phyloP scores from a whole-genome alignment of 73 alveolate genomes.

The Paramecium sonneborni region DNA sequence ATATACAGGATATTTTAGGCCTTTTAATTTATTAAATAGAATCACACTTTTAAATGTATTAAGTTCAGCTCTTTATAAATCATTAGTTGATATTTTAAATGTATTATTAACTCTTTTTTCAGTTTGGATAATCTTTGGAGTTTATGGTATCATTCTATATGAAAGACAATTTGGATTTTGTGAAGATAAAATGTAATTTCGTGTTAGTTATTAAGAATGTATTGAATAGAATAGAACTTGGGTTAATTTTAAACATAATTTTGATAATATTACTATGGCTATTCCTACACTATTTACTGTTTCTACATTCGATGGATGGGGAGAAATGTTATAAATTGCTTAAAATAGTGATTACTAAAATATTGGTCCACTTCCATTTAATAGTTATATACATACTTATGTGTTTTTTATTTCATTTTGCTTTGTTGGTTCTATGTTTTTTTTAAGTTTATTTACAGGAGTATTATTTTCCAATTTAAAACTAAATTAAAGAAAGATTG shows the following conservation, averaged over 20 bases:
- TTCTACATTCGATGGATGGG: conserved; percentile 51
- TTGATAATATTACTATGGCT: conserved; percentile 31
- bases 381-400: neutral
- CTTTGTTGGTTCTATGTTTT: conserved; percentile 47
- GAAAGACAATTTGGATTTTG: conserved; percentile 27
- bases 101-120: neutral
- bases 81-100: neutral
- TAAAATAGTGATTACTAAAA: neutral
- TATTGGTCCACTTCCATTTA: neutral
- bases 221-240: neutral
- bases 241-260: conserved; percentile 4
- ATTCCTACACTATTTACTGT: conserved; percentile 35
- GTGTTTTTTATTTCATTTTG: neutral
- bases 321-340: conserved; percentile 25
- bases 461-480: neutral
- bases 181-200: neutral
- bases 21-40: neutral
- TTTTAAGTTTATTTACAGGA: conserved; percentile 26
- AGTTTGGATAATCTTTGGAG: conserved; percentile 43
- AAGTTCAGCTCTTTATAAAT: neutral
- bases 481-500: neutral
- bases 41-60: neutral
- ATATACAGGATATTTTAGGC: conserved; percentile 4
- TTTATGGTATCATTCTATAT: neutral
- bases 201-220: neutral